Evolutionary conservation across 306 rosid species (phyloP), one percentile per base, ranked within the genome.

Genomic region (Fagus sylvatica): DNA sequence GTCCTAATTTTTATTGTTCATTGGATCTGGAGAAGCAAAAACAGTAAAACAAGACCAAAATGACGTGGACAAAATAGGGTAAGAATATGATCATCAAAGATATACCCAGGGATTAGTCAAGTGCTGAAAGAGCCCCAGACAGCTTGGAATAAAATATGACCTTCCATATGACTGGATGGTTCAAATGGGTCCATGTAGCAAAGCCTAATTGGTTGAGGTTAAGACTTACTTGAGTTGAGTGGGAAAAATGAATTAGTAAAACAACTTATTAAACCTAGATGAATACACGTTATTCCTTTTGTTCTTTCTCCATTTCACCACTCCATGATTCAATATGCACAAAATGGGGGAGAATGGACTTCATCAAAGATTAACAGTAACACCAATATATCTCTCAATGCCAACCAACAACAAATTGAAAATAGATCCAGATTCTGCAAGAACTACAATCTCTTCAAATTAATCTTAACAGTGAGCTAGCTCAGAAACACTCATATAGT

Each of bases 391-490:
- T 10, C 34, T 30, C 65, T 7, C 12, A 28, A 28, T 10, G 16
- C 30, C 6, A 0, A 30, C 37, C 37, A 57, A 28, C 34, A 57
- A n/a, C 28, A 39, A 65, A n/a, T 65, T 34, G 5, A 65, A 65
- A 65, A 65, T 17, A 65, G 28, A 65, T 34, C 46, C 46, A 8
- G 9, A 37, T 57, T 40, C 11, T 34, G 30, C 49, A 65, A 17
- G 22, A 40, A 17, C 4, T 65, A 34, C 30, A 17, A 65, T 7
- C 16, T 61, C 71, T 34, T 54, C 75, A 74, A 66, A 68, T 49
- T 34, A 68, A 33, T 15, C 71, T 49, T 66, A 66, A 73, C 56
- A 59, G 72, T 69, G 65, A 69, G 39, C 11, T 30, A 15, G 66
- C 55, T 56, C 17, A 36, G 46, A 16, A 56, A 69, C n/a, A 37